A percentile compares a stretch with the other conserved stretches of the same genome.
These are phyloP conservation scores for Pinus tabuliformis DNA, from an alignment of 75 land plant species.

Conservation along the genomic window DNA sequence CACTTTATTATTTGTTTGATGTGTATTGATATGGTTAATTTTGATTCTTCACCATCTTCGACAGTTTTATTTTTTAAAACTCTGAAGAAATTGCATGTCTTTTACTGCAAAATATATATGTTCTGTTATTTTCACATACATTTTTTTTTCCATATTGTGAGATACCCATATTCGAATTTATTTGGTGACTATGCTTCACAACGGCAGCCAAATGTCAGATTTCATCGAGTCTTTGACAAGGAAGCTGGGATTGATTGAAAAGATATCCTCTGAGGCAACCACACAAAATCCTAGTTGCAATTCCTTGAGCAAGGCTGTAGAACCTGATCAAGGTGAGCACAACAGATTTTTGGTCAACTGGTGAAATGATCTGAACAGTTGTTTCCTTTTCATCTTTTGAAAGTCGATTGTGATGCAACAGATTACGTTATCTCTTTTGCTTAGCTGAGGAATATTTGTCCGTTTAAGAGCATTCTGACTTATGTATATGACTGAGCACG, in stretches of 20 bases:
- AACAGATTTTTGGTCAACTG: background rate
- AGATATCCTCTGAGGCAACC: background rate
- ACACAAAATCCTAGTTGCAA: background rate
- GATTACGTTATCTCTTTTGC: background rate
- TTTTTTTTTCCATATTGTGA: too few species aligned
- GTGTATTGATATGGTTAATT: too few species aligned
- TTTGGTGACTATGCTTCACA: background rate
- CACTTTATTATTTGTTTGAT: too few species aligned
- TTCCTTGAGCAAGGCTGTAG: background rate
- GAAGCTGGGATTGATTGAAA: background rate
- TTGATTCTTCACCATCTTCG: too few species aligned
- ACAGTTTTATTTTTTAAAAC: too few species aligned
- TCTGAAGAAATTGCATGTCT: too few species aligned
- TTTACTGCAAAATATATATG: too few species aligned
- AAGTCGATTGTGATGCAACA: background rate
- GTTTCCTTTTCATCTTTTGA: background rate
- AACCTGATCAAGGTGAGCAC: conserved; percentile 5
- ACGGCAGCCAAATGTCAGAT: conserved; percentile 4
- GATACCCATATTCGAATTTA: too few species aligned
- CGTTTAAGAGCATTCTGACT: background rate
- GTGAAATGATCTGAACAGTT: background rate
- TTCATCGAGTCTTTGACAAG: background rate
- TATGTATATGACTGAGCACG: background rate
- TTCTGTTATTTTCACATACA: too few species aligned
- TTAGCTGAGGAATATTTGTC: background rate